Evolutionary conservation across 169 alveolate genomes (phyloP), one percentile per base, ranked within the genome.

Genomic region (Blepharisma undulans): DNA sequence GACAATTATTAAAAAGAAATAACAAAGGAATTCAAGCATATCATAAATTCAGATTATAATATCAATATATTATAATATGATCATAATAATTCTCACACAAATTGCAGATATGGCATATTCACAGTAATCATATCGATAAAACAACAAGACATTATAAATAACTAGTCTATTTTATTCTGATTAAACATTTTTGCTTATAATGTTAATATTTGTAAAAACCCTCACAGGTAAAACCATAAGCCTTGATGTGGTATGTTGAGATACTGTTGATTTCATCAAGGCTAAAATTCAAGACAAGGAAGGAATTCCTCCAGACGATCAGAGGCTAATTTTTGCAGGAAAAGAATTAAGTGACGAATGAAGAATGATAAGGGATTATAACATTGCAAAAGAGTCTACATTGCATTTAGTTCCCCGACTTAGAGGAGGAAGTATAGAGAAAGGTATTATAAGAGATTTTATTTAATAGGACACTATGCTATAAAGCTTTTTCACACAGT

Each of bases 201-300:
- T 89, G 92, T 60, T 87, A 71, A 82, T 93, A 7, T 93, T 90
- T n/a, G 76, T 93, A 0, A 85, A 36, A 77, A 90, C 94, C 12
- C 80, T 89, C 25, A 87, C 95, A 48, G 96, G 94, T 82, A 89
- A 94, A 92, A 93, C 93, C 12, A 92, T 94, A 33, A 88, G 93
- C 22, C 84, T 96, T 66, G 95, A 95, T 89, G 96, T 94, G 72
- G 94, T 94, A 61, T 72, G 92, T 19, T 78, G 95, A 16, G 97
- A 96, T 90, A 94, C 95, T 29, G 95, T 96, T 27, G 93, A 94
- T 36, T 74, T 21, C 18, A 86, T 84, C 7, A 84, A 84, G 60
- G 48, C 33, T 32, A 22, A 10, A 4, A 84, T 84, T 84, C 61
- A 84, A 84, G 89, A 16, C 30, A 60, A 84, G 34, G 78, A 22